Percentiles rank a stretch among this genome's conserved stretches.
Evolutionary conservation across 1,139 yeast genomes (phyloP).

Genomic region (Diutina catenulata): DNA sequence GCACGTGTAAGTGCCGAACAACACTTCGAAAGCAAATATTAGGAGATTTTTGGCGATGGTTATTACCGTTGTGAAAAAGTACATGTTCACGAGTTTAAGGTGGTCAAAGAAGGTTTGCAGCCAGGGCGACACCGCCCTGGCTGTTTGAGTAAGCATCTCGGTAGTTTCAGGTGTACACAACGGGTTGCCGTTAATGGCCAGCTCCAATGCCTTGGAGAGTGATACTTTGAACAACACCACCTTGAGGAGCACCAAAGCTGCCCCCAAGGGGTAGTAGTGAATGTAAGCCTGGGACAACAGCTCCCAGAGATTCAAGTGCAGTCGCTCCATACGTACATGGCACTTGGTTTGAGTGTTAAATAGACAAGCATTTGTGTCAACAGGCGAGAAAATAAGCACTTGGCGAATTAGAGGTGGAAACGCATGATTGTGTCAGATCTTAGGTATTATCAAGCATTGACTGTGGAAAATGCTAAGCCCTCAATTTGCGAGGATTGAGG

Average conservation of each 20-base stretch:
- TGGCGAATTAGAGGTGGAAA: too few species aligned
- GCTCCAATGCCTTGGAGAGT: not conserved
- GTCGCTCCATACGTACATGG: too few species aligned
- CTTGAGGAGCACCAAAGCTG: not conserved
- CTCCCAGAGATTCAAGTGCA: not conserved
- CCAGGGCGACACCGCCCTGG: not conserved
- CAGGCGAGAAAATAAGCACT: too few species aligned
- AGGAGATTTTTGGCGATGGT: not conserved
- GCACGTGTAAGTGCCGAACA: constrained; percentile 2
- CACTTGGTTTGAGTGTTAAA: too few species aligned
- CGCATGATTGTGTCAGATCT: too few species aligned
- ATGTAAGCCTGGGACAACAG: not conserved
- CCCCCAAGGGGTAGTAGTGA: not conserved
- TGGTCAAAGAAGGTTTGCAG: not conserved
- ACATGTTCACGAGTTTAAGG: not conserved
- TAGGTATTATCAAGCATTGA: too few species aligned
- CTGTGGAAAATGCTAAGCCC: too few species aligned
- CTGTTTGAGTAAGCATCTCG: not conserved
- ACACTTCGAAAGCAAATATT: constrained; percentile 3
- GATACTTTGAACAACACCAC: not conserved
- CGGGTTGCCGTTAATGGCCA: not conserved
- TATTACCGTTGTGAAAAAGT: not conserved
- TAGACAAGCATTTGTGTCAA: too few species aligned
- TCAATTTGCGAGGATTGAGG: too few species aligned
- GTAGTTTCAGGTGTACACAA: not conserved